A percentile compares a stretch with the other conserved stretches of the same genome.
phyloP scores from a whole-genome alignment of 108 stramenopile species.

The Nitzschia sp. region DNA sequence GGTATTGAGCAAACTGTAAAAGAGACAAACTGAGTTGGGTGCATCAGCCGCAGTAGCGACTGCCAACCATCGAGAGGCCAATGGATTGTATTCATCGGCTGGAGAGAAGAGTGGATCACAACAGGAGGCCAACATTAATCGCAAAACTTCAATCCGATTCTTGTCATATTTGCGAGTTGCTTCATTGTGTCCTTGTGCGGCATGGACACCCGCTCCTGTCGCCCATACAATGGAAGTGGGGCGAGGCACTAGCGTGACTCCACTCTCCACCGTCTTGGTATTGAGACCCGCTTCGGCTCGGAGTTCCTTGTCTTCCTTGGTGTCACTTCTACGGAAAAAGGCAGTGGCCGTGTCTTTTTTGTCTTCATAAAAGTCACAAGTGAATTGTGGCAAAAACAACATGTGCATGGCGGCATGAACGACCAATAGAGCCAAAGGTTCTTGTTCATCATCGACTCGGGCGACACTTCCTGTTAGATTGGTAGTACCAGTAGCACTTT shows the following conservation, averaged over 20 bases:
- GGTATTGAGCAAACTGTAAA: constrained; percentile 92
- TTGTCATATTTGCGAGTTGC: constrained; percentile 85
- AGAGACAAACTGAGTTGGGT: constrained; percentile 92
- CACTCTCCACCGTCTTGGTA: constrained; percentile 45
- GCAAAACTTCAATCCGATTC: constrained; percentile 93
- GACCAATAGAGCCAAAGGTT: constrained; percentile 87
- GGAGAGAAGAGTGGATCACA: constrained; percentile 93
- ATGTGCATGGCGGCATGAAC: constrained; percentile 95
- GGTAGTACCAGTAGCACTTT: constrained; percentile 8
- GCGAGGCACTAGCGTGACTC: constrained; percentile 54
- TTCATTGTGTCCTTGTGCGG: constrained; percentile 41
- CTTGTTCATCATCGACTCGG: constrained; percentile 64
- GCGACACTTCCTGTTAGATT: neutral
- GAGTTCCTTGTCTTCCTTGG: constrained; percentile 61
- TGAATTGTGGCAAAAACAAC: constrained; percentile 93
- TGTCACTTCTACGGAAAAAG: constrained; percentile 23
- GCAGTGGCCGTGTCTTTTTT: constrained; percentile 6
- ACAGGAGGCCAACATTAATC: constrained; percentile 85
- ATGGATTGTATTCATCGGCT: constrained; percentile 89
- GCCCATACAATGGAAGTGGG: constrained; percentile 81
- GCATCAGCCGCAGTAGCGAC: constrained; percentile 88
- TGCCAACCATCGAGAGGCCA: constrained; percentile 83
- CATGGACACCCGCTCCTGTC: constrained; percentile 62
- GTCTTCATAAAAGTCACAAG: constrained; percentile 91
- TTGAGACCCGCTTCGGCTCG: constrained; percentile 64